Percentiles rank a stretch among this genome's conserved stretches.
These are phyloP conservation scores for Coprinellus micaceus DNA, from an alignment of 768 basidiomycete genomes.

Conservation along the genomic window DNA sequence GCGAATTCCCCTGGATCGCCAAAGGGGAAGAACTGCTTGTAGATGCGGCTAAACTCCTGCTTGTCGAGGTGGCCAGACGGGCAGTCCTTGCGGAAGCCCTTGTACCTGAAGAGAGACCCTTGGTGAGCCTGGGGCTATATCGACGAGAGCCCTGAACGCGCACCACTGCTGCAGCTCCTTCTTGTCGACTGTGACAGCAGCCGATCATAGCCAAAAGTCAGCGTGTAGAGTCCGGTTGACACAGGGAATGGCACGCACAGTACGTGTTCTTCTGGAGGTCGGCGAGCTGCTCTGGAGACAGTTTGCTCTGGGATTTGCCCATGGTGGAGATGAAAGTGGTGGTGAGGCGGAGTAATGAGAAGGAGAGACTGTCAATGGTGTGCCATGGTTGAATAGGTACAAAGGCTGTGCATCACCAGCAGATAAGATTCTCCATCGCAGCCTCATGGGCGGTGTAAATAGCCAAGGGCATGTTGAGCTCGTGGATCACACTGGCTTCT, in stretches of 20 bases:
- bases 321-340: slow-evolving; percentile 44
- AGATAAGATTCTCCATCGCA: slow-evolving; percentile 12
- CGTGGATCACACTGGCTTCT: not conserved
- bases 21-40: slow-evolving; percentile 99
- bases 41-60: slow-evolving; percentile 93
- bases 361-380: slow-evolving; percentile 13
- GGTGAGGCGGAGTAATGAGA: slow-evolving; percentile 18
- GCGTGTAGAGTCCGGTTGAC: not conserved
- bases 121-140: slow-evolving; percentile 9
- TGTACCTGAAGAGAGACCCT: slow-evolving; percentile 66
- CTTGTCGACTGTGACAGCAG: slow-evolving; percentile 74
- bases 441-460: slow-evolving; percentile 5
- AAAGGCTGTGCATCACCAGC: slow-evolving; percentile 9
- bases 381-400: slow-evolving; percentile 15
- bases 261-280: slow-evolving; percentile 98
- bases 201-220: not conserved
- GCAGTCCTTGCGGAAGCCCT: slow-evolving; percentile 98
- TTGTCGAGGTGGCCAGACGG: slow-evolving; percentile 96
- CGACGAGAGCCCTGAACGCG: slow-evolving; percentile 6
- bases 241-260: slow-evolving; percentile 50
- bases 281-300: slow-evolving; percentile 88
- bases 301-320: slow-evolving; percentile 97
- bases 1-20: slow-evolving; percentile 97
- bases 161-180: slow-evolving; percentile 95
- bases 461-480: not conserved